Percentiles rank a stretch among this genome's conserved stretches.
These are phyloP conservation scores for Lactarius sanguifluus DNA, from an alignment of 768 basidiomycete genomes.

Conservation along the genomic window DNA sequence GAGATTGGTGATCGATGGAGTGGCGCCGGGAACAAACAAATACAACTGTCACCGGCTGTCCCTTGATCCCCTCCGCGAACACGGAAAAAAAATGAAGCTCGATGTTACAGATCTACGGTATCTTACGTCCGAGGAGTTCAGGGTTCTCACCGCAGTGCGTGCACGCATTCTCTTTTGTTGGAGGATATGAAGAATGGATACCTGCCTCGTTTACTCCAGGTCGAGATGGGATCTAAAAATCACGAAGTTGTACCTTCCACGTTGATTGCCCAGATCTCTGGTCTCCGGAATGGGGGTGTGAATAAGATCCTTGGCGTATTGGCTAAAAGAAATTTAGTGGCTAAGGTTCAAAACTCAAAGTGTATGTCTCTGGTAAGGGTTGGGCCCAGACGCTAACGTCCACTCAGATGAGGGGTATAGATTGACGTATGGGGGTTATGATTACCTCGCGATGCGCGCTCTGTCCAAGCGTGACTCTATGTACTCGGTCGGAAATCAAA, in stretches of 20 bases:
- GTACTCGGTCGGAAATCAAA: constrained; percentile 93
- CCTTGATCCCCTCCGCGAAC: background rate
- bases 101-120: constrained; percentile 95
- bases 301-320: constrained; percentile 90
- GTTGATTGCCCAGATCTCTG: constrained; percentile 89
- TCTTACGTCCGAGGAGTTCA: constrained; percentile 87
- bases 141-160: constrained; percentile 89
- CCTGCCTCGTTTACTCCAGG: constrained; percentile 47
- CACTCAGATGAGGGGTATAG: constrained; percentile 91
- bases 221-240: constrained; percentile 97
- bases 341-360: constrained; percentile 87
- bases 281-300: constrained; percentile 88
- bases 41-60: background rate
- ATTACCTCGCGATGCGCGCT: constrained; percentile 91
- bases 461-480: constrained; percentile 88
- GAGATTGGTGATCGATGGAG: background rate
- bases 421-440: constrained; percentile 97
- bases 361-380: constrained; percentile 51
- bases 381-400: background rate
- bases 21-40: background rate
- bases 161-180: background rate
- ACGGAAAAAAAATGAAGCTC: constrained; percentile 66
- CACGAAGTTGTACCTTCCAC: constrained; percentile 92
- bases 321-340: constrained; percentile 89
- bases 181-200: background rate